Evolutionary conservation across 805 yeast genomes (phyloP).

Genomic region (Kodamaea kaohsiungensis): DNA sequence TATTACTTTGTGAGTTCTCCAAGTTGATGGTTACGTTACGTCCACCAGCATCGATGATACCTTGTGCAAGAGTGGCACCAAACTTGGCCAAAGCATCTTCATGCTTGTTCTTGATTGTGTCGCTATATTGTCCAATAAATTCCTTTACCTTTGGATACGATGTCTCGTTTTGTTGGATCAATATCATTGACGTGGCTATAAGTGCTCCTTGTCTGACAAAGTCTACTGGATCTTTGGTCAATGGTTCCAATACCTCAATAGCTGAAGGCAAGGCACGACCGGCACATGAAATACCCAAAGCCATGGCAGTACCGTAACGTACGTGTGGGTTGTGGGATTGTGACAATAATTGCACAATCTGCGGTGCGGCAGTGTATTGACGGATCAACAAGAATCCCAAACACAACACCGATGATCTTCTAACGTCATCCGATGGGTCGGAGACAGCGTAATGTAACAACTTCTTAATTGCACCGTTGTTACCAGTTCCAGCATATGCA

Average conservation of each 20-base stretch:
- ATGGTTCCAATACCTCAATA: constrained; percentile 86
- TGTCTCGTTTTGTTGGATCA: constrained; percentile 84
- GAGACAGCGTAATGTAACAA: constrained; percentile 92
- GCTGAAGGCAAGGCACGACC: constrained; percentile 90
- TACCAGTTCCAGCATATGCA: constrained; percentile 96
- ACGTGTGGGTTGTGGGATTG: constrained; percentile 98
- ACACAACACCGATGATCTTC: constrained; percentile 92
- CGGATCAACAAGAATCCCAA: constrained; percentile 89
- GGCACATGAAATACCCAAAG: constrained; percentile 95
- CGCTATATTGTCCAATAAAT: constrained; percentile 71
- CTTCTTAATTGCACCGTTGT: constrained; percentile 81
- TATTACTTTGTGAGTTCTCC: constrained; percentile 86
- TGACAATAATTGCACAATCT: constrained; percentile 87
- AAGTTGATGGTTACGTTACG: constrained; percentile 92
- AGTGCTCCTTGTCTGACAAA: constrained; percentile 98
- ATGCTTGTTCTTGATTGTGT: constrained; percentile 80
- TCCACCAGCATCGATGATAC: constrained; percentile 98
- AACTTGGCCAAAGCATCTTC: constrained; percentile 97
- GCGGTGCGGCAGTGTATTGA: constrained; percentile 90
- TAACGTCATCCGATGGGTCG: constrained; percentile 93
- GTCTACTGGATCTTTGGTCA: constrained; percentile 91
- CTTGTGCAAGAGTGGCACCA: constrained; percentile 96
- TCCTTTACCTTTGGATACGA: constrained; percentile 77
- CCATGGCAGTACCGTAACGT: constrained; percentile 97
- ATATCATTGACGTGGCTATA: constrained; percentile 87